Conservation (phyloP, 345 rosid species). For the Gossypium sturtianum region DNA sequence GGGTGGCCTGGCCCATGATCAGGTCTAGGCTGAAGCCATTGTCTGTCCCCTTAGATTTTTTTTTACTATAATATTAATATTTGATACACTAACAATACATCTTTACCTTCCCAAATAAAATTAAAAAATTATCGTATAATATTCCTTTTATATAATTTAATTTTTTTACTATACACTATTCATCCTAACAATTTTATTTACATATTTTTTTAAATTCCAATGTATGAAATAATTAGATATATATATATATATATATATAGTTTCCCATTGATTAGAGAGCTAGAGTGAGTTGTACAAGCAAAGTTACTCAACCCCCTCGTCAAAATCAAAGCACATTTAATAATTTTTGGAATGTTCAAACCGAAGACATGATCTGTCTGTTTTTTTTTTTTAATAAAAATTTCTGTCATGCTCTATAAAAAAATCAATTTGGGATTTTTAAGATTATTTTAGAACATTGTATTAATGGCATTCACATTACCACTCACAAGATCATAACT, state of each 20-base stretch:
- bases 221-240: too few relatives aligned
- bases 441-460: constrained; percentile 1
- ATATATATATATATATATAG: not conserved
- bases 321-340: not conserved
- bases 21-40: accelerated
- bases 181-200: not conserved
- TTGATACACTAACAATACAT: too few relatives aligned
- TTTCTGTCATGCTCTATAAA: not conserved
- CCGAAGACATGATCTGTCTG: not conserved
- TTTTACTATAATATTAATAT: too few relatives aligned
- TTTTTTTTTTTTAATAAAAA: too few relatives aligned
- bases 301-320: not conserved
- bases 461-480: constrained; percentile 16
- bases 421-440: not conserved
- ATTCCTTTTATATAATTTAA: too few relatives aligned
- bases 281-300: not conserved
- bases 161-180: not conserved
- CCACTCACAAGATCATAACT: not conserved
- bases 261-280: not conserved
- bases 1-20: accelerated
- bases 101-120: too few relatives aligned
- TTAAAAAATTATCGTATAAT: too few relatives aligned
- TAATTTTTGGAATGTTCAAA: constrained; percentile 11
- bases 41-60: too few relatives aligned
- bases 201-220: too few relatives aligned